Base-by-base conservation (phyloP, 2,329 filamentous ascomycete species). In the Sclerotinia minor region DNA sequence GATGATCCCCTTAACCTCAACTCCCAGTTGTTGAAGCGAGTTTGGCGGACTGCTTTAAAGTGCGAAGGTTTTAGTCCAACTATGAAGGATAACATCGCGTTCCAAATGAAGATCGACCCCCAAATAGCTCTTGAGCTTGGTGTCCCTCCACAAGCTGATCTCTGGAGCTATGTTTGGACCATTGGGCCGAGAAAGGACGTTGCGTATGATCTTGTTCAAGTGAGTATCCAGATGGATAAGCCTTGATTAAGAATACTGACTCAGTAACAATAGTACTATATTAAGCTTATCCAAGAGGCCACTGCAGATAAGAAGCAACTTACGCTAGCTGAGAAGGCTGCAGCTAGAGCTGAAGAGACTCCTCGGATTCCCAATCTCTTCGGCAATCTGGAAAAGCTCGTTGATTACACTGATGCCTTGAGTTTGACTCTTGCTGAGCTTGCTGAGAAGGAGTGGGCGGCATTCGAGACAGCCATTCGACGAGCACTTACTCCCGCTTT, bases 71-170 rank as follows among this genome's bases (percentile, higher is more conserved):
- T 90, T 75, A 87, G 84, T 4, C 79, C 84, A 1, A 70, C 82
- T n/a, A 84, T 86, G 79, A 89, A 89, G 77, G 84, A 88, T 72
- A 83, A 86, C 71, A 80, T 89, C 70, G 81, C 83, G 8, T 80
- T 72, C 64, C 64, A 80, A n/a, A 78, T 78, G 3, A 75, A 76
- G 21, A 72, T 85, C 70, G 53, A 74, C 0, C 35, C 72, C 0
- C 77, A 80, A 0, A 57, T 70, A 21, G 78, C 78, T 60, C 75
- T 73, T 7, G 76, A 79, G 29, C 82, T 80, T 72, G 81, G 82
- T 58, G 79, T 83, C 73, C 85, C 86, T 1, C 79, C 78, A 5
- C 80, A 79, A 64, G 80, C 84, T 1, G 71, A 80, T 24, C 71
- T 77, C 45, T 89, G 85, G 85, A 75, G 78, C 32, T 81, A 86